Conservation (phyloP, 2,329 filamentous ascomycete genomes). For the Aureobasidium melanogenum region DNA sequence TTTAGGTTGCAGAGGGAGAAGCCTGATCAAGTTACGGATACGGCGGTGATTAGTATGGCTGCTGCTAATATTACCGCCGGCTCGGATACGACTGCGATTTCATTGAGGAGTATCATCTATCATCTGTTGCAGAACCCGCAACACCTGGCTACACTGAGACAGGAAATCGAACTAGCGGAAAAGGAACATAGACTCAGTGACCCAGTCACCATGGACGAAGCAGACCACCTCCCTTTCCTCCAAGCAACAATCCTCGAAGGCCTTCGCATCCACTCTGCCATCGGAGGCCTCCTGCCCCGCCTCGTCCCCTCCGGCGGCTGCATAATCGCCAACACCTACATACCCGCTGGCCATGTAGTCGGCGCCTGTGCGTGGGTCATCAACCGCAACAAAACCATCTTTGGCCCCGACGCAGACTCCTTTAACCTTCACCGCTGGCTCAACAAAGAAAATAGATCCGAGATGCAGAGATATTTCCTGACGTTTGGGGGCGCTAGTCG, state of each 20-base stretch:
- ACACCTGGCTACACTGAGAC: conserved; percentile 19
- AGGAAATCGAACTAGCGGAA: not conserved
- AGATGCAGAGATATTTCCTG: conserved; percentile 33
- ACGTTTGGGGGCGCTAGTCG: conserved; percentile 39
- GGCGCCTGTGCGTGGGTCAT: conserved; percentile 36
- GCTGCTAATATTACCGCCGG: conserved; percentile 19
- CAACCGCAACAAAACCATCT: conserved; percentile 30
- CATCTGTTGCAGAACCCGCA: conserved; percentile 23
- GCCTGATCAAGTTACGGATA: conserved; percentile 11
- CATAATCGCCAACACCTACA: conserved; percentile 27
- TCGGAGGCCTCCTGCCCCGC: conserved; percentile 17
- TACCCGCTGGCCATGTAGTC: conserved; percentile 41
- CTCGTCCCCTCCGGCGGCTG: conserved; percentile 8
- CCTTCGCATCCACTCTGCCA: conserved; percentile 21
- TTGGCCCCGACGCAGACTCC: conserved; percentile 32
- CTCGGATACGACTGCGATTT: conserved; percentile 29
- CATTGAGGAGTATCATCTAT: conserved; percentile 26
- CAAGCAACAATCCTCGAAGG: conserved; percentile 25
- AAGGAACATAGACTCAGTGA: conserved; percentile 3
- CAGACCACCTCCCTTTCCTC: conserved; percentile 23
- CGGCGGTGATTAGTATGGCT: conserved; percentile 17
- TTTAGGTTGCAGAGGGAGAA: conserved; percentile 9
- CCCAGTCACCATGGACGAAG: conserved; percentile 18
- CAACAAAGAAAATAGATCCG: conserved; percentile 24
- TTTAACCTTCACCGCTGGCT: conserved; percentile 46